Evolutionary conservation across 2,329 filamentous ascomycete genomes (phyloP), one percentile per base, ranked within the genome.

Genomic region (Pezicula radicicola): DNA sequence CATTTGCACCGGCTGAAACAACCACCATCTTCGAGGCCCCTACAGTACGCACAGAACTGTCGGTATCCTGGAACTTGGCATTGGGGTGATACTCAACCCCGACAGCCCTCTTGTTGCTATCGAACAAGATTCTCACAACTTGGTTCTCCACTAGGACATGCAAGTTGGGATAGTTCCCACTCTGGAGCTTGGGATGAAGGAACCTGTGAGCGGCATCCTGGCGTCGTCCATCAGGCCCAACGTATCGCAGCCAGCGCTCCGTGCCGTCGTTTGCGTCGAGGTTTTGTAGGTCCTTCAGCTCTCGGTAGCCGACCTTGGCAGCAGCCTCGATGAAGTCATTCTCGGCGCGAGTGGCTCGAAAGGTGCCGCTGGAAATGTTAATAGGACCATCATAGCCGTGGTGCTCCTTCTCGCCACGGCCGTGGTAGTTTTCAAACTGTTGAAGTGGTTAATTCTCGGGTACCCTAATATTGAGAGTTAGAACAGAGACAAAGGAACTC

Each of bases 61-160:
- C 56, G 55, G 48, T 48, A 42, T 62, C 66, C 44, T 74, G 66
- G 57, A 71, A 73, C 4, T 67, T 66, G 16, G 70, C 68, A 56
- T 73, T 78, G 28, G 75, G 74, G 10, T 75, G 70, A 54, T 76
- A 81, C 57, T 85, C 78, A 1, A 87, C 75, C 0, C 80, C 83
- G 0, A 72, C 67, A 5, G 82, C 83, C 36, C 70, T 63, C 27
- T 35, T 48, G 46, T 69, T 71, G 2, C 70, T 68, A 2, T 76
- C 69, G 42, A 84, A 78, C 3, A 83, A 46, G 0, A 85, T 71
- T 3, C 74, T 75, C 3, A 73, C 68, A 0, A 85, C 81, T 42
- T 76, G 75, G 3, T 75, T 74, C 56, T 83, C 73, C 0, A 76
- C 71, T 0, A 86, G 68, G 3, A 86, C 70, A 51, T 85, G 78